A percentile compares a stretch with the other conserved stretches of the same genome.
phyloP scores from a whole-genome alignment of 805 yeast genomes.

The Hanseniaspora mollemarum region DNA sequence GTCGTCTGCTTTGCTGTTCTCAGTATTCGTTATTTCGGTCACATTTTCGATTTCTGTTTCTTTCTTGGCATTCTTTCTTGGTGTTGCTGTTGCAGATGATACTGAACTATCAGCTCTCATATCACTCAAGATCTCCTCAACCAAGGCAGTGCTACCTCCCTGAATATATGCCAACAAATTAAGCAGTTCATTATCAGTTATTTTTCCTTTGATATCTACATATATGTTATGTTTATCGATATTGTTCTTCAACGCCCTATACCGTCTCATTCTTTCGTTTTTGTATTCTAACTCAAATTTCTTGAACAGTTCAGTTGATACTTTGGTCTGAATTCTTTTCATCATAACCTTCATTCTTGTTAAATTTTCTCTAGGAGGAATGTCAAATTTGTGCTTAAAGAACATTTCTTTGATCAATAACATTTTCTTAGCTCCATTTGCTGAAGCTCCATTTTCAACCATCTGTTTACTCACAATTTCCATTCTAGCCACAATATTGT shows the following conservation, averaged over 20 bases:
- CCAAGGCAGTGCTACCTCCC: constrained; percentile 1
- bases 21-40: background rate
- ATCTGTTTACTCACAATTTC: background rate
- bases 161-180: constrained; percentile 13
- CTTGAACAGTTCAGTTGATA: constrained; percentile 8
- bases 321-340: constrained; percentile 12
- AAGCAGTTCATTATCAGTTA: constrained; percentile 6
- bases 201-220: constrained; percentile 6
- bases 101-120: constrained; percentile 6
- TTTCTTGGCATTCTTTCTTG: background rate
- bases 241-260: constrained; percentile 4
- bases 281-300: constrained; percentile 12
- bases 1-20: too few species aligned
- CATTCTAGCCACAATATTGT: background rate
- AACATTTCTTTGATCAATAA: constrained; percentile 7
- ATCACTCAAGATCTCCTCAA: constrained; percentile 7
- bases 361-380: background rate
- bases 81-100: background rate
- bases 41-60: background rate
- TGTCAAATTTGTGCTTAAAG: constrained; percentile 6
- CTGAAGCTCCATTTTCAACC: background rate
- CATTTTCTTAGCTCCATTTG: background rate
- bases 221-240: constrained; percentile 3
- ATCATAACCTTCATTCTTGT: constrained; percentile 4
- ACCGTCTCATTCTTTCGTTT: constrained; percentile 16